Conservation (phyloP, 1,139 yeast genomes). For the Zhuliangozyma blackwelliae region DNA sequence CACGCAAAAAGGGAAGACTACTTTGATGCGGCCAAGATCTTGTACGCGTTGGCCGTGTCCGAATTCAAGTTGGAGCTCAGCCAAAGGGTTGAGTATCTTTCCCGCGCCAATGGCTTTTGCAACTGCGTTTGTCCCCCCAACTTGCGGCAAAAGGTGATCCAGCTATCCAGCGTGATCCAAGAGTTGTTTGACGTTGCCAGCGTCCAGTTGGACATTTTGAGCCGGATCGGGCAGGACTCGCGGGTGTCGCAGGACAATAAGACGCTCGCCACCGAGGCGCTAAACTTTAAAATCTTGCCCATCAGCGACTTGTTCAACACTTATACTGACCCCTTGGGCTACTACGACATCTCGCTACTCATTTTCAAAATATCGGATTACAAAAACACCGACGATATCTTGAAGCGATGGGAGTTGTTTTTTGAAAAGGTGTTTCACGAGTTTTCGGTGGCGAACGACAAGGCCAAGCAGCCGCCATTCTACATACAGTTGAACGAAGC, state of each 20-base stretch:
- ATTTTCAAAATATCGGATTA: constrained; percentile 82
- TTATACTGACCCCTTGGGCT: constrained; percentile 84
- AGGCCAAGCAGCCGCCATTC: constrained; percentile 35
- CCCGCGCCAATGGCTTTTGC: constrained; percentile 92
- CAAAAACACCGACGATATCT: constrained; percentile 66
- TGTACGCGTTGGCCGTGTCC: constrained; percentile 70
- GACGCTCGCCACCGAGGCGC: constrained; percentile 45
- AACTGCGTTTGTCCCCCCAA: constrained; percentile 79
- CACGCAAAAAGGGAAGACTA: constrained; percentile 79
- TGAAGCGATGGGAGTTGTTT: constrained; percentile 66
- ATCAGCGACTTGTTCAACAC: constrained; percentile 80
- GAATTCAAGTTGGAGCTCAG: constrained; percentile 65
- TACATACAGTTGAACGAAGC: constrained; percentile 34
- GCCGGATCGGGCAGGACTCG: constrained; percentile 54
- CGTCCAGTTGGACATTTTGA: constrained; percentile 77
- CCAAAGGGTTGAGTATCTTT: constrained; percentile 80
- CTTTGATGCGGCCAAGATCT: constrained; percentile 77
- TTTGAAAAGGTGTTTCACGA: constrained; percentile 46
- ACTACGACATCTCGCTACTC: constrained; percentile 73
- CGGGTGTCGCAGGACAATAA: constrained; percentile 48
- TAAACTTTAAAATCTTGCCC: constrained; percentile 63
- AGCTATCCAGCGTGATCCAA: constrained; percentile 63
- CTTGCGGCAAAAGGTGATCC: constrained; percentile 70
- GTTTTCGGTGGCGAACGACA: constrained; percentile 21
- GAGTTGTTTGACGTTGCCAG: constrained; percentile 86